Conservation (phyloP, 2,329 filamentous ascomycete species). For the Trichoderma semiorbis region DNA sequence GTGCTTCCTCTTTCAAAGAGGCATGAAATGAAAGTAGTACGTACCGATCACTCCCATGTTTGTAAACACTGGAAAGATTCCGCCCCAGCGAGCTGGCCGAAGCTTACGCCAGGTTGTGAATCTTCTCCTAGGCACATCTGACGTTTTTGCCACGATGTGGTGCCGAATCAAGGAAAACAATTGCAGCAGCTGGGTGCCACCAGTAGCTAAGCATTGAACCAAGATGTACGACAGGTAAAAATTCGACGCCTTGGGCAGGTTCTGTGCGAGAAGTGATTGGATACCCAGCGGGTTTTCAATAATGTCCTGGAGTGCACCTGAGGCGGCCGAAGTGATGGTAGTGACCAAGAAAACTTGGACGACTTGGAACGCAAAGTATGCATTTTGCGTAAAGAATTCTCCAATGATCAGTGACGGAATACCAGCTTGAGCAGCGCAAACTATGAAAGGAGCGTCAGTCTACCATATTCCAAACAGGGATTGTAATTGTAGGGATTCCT, state of each 20-base stretch:
- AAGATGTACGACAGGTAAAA: constrained; percentile 95
- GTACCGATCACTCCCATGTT: constrained; percentile 75
- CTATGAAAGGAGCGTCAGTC: constrained; percentile 32
- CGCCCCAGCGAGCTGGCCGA: constrained; percentile 77
- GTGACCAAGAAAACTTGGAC: constrained; percentile 89
- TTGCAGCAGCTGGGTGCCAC: constrained; percentile 71
- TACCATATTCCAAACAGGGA: not conserved
- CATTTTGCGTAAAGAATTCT: constrained; percentile 86
- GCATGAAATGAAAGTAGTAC: constrained; percentile 28
- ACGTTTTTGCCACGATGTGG: constrained; percentile 62
- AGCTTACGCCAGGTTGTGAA: constrained; percentile 75
- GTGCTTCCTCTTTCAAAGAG: not conserved
- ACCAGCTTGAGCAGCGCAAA: constrained; percentile 74
- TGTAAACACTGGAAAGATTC: constrained; percentile 74
- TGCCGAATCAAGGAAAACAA: constrained; percentile 57
- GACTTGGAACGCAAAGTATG: constrained; percentile 87
- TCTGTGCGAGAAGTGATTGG: constrained; percentile 63
- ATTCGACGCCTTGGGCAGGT: constrained; percentile 81
- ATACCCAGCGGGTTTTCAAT: constrained; percentile 58
- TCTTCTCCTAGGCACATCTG: constrained; percentile 76
- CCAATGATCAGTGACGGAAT: constrained; percentile 75
- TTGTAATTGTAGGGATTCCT: constrained; percentile 6
- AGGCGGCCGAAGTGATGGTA: constrained; percentile 76
- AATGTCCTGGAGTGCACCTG: constrained; percentile 63
- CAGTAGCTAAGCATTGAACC: constrained; percentile 80